Base-by-base conservation (phyloP, 192 early-diverging fungal genomes). In the Linnemannia elongata region DNA sequence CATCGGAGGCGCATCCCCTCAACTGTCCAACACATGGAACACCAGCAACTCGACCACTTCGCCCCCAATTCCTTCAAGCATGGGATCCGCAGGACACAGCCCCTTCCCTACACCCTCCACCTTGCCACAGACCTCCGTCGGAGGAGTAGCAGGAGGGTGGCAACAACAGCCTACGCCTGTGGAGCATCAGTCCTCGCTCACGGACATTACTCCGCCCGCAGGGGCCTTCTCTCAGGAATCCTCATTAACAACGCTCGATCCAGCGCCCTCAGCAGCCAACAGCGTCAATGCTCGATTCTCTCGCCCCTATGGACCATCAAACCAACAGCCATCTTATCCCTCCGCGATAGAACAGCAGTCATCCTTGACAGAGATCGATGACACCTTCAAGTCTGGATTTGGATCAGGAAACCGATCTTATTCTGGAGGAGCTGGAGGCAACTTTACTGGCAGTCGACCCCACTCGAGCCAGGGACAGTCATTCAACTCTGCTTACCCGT, bases 341-440 rank as follows among this genome's bases (percentile, higher is more conserved):
- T 87, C 85, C 3, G 74, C 71, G 4, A 87, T 87, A 36, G 85
- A 87, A 3, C 69, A 78, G 20, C 85, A 87, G 38, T 87, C 85
- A 13, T 81, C 85, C 30, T 54, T 87, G 49, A 87, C 85, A 69
- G 85, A 87, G 49, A 71, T 81, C 27, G 84, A 80, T 42, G 55
- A 49, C 9, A 73, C 79, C 12, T 30, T 66, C 17, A 44, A 33
- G 42, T 44, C 72, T 41, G 69, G 38, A 71, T 41, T 27, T 38
- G 69, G 38, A 71, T 39, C 24, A 41, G 69, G 69, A 66, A 66
- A 66, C 30, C 60, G 10, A 66, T 30, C 30, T 15, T 66, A 66
- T 30, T 66, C 30, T 33, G 60, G 60, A 66, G 60, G 60, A 66
- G 35, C 30, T 13, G 60, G 27, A 66, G 60, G 60, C 60, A 15